phyloP scores from a whole-genome alignment of 1,139 yeast genomes.

The Candida sanyaensis region DNA sequence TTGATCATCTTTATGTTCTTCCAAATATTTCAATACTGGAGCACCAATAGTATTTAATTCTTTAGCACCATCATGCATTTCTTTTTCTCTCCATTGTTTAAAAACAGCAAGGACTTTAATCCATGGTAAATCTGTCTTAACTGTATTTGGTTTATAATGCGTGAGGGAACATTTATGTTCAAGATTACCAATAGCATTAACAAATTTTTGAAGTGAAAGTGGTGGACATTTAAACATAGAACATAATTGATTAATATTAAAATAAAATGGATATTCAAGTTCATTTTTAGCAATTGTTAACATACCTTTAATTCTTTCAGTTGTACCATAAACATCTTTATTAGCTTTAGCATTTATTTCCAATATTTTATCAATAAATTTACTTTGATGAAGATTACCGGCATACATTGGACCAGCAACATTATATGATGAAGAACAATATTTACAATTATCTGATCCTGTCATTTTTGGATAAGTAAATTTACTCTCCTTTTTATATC shows the following conservation, averaged over 20 bases:
- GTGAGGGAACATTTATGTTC: slow-evolving; percentile 84
- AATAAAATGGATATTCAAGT: slow-evolving; percentile 66
- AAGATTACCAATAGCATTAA: slow-evolving; percentile 81
- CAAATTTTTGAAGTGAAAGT: slow-evolving; percentile 71
- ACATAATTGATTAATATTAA: slow-evolving; percentile 75
- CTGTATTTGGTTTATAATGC: slow-evolving; percentile 82
- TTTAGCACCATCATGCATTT: background rate
- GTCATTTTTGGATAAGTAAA: slow-evolving; percentile 39
- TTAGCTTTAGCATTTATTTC: slow-evolving; percentile 41
- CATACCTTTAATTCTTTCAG: slow-evolving; percentile 89
- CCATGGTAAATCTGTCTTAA: slow-evolving; percentile 92
- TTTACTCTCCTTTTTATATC: slow-evolving; percentile 43
- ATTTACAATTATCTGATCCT: slow-evolving; percentile 61
- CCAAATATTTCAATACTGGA: slow-evolving; percentile 52
- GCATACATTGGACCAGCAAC: slow-evolving; percentile 98
- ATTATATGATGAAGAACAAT: slow-evolving; percentile 71
- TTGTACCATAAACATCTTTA: slow-evolving; percentile 40
- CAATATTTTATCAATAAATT: slow-evolving; percentile 65
- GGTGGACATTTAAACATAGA: slow-evolving; percentile 80
- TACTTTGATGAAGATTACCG: slow-evolving; percentile 69
- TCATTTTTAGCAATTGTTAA: slow-evolving; percentile 78
- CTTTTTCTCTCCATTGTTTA: slow-evolving; percentile 52
- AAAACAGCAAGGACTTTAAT: slow-evolving; percentile 71
- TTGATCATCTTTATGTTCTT: slow-evolving; percentile 4
- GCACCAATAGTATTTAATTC: slow-evolving; percentile 52